A percentile compares a stretch with the other conserved stretches of the same genome.
phyloP scores from a whole-genome alignment of 306 rosid genomes.

The Ziziphus jujuba region DNA sequence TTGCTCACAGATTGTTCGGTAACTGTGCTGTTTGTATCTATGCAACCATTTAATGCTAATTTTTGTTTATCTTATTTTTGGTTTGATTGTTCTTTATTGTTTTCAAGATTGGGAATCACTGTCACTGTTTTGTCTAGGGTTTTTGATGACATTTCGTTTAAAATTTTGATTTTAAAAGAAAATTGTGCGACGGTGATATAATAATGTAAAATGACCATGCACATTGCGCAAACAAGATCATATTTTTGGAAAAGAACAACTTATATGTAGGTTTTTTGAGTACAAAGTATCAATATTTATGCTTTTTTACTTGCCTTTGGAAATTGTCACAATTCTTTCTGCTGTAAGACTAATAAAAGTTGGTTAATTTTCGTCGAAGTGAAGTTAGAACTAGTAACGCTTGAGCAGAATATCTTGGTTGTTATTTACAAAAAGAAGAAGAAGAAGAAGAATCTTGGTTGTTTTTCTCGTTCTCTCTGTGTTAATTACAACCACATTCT shows the following conservation, averaged over 20 bases:
- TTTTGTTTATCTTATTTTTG: background rate
- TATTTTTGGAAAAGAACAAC: background rate
- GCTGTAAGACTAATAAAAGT: background rate
- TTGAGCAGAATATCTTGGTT: background rate
- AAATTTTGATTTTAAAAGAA: background rate
- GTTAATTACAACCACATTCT: background rate
- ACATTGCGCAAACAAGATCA: background rate
- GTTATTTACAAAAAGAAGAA: too few relatives aligned
- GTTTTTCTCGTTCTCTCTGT: background rate
- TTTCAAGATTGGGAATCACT: background rate
- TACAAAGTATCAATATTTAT: too few relatives aligned
- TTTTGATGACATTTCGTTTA: background rate
- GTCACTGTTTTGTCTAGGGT: background rate
- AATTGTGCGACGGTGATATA: background rate
- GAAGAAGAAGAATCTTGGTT: too few relatives aligned
- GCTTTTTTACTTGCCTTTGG: too few relatives aligned
- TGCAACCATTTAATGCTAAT: too few relatives aligned
- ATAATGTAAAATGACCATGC: background rate
- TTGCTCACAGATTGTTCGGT: too few relatives aligned
- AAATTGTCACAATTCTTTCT: background rate
- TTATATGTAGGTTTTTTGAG: background rate
- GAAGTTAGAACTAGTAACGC: background rate
- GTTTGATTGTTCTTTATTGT: background rate
- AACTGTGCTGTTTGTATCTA: too few relatives aligned
- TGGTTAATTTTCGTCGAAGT: background rate